phyloP scores from a whole-genome alignment of 2,329 filamentous ascomycete species.

The Calonectria montana region DNA sequence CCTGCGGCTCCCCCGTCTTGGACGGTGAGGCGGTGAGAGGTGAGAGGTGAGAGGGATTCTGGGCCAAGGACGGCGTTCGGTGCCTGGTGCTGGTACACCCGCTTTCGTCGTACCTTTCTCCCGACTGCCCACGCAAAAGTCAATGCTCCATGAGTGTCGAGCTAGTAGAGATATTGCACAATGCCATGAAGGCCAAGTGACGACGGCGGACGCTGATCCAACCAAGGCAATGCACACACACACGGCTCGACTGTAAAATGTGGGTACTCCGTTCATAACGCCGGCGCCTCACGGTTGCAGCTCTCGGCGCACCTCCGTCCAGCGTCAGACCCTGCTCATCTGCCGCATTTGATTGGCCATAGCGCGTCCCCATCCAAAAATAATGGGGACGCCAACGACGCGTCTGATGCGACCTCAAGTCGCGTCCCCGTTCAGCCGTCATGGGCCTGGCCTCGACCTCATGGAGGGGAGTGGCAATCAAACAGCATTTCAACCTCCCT shows the following conservation, averaged over 20 bases:
- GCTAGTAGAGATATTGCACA: background rate
- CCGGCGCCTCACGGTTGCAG: conserved; percentile 20
- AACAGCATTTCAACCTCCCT: conserved; percentile 3
- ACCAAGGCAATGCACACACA: background rate
- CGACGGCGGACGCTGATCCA: background rate
- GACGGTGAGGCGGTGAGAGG: background rate
- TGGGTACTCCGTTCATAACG: conserved; percentile 22
- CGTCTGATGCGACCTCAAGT: conserved; percentile 17
- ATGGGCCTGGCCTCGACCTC: conserved; percentile 11
- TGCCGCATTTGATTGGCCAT: conserved; percentile 13
- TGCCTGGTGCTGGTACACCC: background rate
- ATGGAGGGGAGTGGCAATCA: conserved; percentile 2
- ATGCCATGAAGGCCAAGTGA: background rate
- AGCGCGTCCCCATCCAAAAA: conserved; percentile 17
- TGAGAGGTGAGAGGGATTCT: background rate
- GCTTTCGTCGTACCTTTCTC: background rate
- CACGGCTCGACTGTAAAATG: conserved; percentile 6
- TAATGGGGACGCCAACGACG: conserved; percentile 5
- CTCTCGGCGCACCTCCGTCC: conserved; percentile 14
- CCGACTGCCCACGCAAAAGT: background rate
- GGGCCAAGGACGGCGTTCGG: background rate
- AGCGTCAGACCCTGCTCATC: conserved; percentile 14
- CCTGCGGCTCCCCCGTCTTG: background rate
- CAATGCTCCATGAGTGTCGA: background rate
- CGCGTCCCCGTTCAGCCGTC: background rate